Conservation (phyloP, 2,329 filamentous ascomycete species). For the Diaporthe sp. region DNA sequence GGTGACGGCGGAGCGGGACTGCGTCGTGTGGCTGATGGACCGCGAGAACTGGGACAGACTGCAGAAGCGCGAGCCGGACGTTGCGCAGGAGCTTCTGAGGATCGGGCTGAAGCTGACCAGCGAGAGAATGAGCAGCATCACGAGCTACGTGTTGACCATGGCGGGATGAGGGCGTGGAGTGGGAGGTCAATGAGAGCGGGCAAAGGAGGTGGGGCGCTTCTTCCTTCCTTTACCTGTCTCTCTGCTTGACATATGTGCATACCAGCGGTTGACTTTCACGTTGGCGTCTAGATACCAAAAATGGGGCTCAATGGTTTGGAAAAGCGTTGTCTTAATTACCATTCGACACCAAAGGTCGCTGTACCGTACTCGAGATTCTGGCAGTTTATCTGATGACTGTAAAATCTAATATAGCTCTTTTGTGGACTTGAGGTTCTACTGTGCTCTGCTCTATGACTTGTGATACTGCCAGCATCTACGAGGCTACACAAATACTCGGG, state of each 20-base stretch:
- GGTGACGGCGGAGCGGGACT: slow-evolving; percentile 85
- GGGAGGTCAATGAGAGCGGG: background rate
- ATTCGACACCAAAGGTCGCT: background rate
- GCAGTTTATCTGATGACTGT: background rate
- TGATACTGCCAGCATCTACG: background rate
- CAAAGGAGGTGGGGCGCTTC: background rate
- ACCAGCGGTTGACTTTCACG: slow-evolving; percentile 6
- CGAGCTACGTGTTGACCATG: slow-evolving; percentile 66
- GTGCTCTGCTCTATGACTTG: background rate
- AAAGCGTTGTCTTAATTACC: slow-evolving; percentile 1
- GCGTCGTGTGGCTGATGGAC: slow-evolving; percentile 86
- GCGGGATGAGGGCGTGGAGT: slow-evolving; percentile 55
- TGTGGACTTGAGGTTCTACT: background rate
- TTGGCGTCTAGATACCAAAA: slow-evolving; percentile 29
- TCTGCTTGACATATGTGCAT: slow-evolving; percentile 10
- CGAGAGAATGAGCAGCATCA: slow-evolving; percentile 86
- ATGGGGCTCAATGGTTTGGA: slow-evolving; percentile 7
- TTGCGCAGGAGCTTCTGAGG: slow-evolving; percentile 86
- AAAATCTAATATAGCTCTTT: background rate
- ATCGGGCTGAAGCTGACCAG: slow-evolving; percentile 94
- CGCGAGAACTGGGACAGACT: slow-evolving; percentile 78
- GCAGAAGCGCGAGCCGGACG: slow-evolving; percentile 79
- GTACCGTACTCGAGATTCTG: background rate
- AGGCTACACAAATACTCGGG: background rate
- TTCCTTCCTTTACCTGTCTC: background rate